Evolutionary conservation across 192 early-diverging fungal genomes (phyloP), one percentile per base, ranked within the genome.

Genomic region (Jimgerdemannia lactiflua): DNA sequence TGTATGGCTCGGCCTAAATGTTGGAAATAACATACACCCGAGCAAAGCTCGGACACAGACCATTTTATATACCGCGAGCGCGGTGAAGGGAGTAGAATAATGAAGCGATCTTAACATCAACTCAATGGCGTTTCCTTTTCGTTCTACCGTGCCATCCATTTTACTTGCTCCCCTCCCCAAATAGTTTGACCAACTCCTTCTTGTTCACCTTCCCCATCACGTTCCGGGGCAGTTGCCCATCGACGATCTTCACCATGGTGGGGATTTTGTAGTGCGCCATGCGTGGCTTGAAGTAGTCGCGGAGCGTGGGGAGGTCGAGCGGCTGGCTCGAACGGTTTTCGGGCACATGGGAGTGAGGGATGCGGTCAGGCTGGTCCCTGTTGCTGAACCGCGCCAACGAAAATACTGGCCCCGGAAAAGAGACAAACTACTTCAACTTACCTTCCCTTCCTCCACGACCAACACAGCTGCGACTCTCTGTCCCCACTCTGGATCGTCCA

Each of bases 171-270:
- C 67, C 42, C 18, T 67, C 41, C 1, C 42, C 43, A 71, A 94
- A 94, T 43, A 90, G 65, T 9, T 71, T 73, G 44, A 84, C 75
- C 44, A 96, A 81, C 4, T 86, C 89, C 79, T 94, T 95, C 78
- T 97, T 97, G 78, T 91, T 92, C 10, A 96, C 89, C 84, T 97
- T 97, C 39, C 94, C 93, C 94, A 97, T 95, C 4, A 91, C 89
- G 73, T 97, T 97, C 42, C 91, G 85, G 6, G 94, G 95, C 74
- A 97, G 76, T 39, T 79, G 77, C 44, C 90, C 85, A 44, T 83
- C 74, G 3, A 88, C 78, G 3, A 83, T 64, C 41, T 78, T 74
- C 20, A 90, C 68, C 70, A 78, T 42, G 64, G 81, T 89, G 8
- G 95, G 95, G 2, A 93, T 71, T 79, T 97, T 95, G 83, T 95